Evolutionary conservation across 768 basidiomycete genomes (phyloP).

Genomic region (Mycena belliarum): DNA sequence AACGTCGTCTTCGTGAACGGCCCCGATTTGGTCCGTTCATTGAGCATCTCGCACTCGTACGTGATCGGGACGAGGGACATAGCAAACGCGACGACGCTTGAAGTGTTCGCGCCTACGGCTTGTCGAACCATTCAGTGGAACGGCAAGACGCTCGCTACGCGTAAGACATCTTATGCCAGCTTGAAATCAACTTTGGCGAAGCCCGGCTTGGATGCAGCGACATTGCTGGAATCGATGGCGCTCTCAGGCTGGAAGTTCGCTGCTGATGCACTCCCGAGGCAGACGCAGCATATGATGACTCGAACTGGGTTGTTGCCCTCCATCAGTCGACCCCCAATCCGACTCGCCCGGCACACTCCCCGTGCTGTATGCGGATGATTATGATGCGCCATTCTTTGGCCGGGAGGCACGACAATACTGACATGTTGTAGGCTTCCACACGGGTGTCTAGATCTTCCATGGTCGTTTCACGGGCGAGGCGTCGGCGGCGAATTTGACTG

Average conservation of each 20-base stretch:
- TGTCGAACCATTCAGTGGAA: conserved; percentile 52
- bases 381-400: neutral
- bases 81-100: conserved; percentile 43
- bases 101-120: conserved; percentile 45
- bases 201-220: conserved; percentile 19
- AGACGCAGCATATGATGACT: conserved; percentile 43
- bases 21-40: conserved; percentile 41
- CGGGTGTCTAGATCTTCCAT: conserved; percentile 20
- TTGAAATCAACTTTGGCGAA: conserved; percentile 36
- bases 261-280: conserved; percentile 60
- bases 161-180: conserved; percentile 28
- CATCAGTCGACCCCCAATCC: conserved; percentile 38
- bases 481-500: conserved; percentile 11
- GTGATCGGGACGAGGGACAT: conserved; percentile 56
- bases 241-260: conserved; percentile 51
- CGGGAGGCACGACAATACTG: neutral
- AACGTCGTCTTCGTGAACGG: conserved; percentile 47
- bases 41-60: conserved; percentile 31
- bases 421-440: conserved; percentile 6
- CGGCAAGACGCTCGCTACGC: conserved; percentile 33
- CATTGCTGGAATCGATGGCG: conserved; percentile 18
- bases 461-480: conserved; percentile 28
- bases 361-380: conserved; percentile 18
- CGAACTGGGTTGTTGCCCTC: conserved; percentile 49
- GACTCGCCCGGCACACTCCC: conserved; percentile 1